Conservation (phyloP, 805 yeast species). For the Hermanozyma aechmeae region DNA sequence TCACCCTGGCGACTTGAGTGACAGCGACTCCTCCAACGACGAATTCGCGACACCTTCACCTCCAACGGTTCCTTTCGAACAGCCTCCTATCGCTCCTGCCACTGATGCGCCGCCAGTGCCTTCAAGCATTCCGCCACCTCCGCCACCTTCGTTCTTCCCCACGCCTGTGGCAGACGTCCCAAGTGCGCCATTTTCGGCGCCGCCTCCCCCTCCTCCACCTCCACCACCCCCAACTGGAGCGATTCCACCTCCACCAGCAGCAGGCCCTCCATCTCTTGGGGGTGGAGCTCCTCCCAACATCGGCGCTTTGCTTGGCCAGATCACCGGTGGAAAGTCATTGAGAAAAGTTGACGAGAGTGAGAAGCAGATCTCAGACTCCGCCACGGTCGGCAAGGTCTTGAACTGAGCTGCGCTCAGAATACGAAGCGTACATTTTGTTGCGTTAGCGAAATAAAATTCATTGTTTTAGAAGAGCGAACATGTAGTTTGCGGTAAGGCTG, state of each 20-base stretch:
- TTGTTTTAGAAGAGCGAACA: background rate
- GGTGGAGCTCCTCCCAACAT: constrained; percentile 23
- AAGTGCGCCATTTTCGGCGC: constrained; percentile 17
- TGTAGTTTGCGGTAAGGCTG: background rate
- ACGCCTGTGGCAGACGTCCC: constrained; percentile 4
- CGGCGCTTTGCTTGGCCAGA: constrained; percentile 47
- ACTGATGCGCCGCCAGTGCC: background rate
- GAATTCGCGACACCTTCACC: background rate
- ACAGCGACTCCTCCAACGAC: constrained; percentile 1
- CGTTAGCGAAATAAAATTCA: background rate
- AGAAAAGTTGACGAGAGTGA: constrained; percentile 42
- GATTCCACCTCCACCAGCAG: constrained; percentile 2
- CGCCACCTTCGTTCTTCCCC: constrained; percentile 1
- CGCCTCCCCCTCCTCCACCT: constrained; percentile 18
- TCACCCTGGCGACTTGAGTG: background rate
- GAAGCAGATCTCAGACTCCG: constrained; percentile 37
- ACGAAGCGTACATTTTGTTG: background rate
- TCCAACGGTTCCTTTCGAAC: background rate
- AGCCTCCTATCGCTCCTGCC: background rate
- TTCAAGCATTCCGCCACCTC: constrained; percentile 1
- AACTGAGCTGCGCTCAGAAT: background rate
- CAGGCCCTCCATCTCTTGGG: constrained; percentile 4
- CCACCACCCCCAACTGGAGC: constrained; percentile 17
- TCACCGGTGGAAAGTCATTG: constrained; percentile 41
- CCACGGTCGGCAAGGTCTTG: constrained; percentile 43